These are phyloP conservation scores for Meyerozyma carpophila DNA, from an alignment of 1,139 yeast species.

Conservation along the genomic window DNA sequence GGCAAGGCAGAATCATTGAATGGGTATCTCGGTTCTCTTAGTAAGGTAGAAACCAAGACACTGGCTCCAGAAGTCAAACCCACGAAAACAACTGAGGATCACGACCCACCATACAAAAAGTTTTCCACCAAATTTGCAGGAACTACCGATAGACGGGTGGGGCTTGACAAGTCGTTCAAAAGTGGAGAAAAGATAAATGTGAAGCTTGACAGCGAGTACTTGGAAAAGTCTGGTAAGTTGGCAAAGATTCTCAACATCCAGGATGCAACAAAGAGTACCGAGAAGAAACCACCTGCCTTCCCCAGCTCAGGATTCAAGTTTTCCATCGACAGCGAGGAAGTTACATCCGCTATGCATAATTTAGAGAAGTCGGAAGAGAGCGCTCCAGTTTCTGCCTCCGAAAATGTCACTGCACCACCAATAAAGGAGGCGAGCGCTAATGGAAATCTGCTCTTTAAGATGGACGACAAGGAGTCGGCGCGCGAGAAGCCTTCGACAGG, in stretches of 20 bases:
- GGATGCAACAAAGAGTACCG: slow-evolving; percentile 9
- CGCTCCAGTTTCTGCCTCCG: neutral
- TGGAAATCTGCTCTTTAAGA: neutral
- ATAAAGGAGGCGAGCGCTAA: neutral
- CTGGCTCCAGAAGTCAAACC: neutral
- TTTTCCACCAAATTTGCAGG: neutral
- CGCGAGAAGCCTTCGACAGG: neutral
- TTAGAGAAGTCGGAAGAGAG: slow-evolving; percentile 12
- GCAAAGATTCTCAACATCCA: slow-evolving; percentile 28
- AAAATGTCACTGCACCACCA: neutral
- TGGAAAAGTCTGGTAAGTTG: slow-evolving; percentile 19
- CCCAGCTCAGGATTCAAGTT: slow-evolving; percentile 40
- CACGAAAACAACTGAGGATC: neutral
- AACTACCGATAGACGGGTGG: slow-evolving; percentile 13
- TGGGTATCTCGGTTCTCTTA: neutral
- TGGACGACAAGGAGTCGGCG: neutral
- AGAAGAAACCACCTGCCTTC: slow-evolving; percentile 10
- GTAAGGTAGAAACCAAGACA: neutral
- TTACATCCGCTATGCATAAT: slow-evolving; percentile 18
- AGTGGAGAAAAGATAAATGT: slow-evolving; percentile 15
- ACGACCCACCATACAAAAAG: neutral
- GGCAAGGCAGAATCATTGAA: neutral
- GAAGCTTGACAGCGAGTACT: slow-evolving; percentile 24
- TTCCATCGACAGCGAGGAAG: slow-evolving; percentile 22
- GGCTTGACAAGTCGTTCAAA: slow-evolving; percentile 15